phyloP scores from a whole-genome alignment of 148 eudicot species.

The Linanthus parryae region DNA sequence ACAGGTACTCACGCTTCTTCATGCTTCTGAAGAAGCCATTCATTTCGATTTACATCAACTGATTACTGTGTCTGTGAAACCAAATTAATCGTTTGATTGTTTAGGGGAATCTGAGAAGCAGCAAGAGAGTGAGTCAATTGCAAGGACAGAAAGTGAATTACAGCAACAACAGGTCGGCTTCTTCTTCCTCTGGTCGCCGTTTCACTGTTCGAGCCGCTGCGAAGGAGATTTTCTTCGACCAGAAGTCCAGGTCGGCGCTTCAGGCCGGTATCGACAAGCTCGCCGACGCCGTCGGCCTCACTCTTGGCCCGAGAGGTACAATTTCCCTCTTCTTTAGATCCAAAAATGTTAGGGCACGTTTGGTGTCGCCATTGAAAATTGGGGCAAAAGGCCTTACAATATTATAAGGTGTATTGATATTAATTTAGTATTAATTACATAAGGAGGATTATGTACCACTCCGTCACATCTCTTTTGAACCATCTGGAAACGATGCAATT shows the following conservation, averaged over 20 bases:
- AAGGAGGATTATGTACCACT: too few relatives aligned
- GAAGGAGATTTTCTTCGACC: slow-evolving; percentile 85
- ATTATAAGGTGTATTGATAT: too few relatives aligned
- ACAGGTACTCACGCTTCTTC: slow-evolving; percentile 27
- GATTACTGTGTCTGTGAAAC: not conserved
- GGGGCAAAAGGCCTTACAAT: too few relatives aligned
- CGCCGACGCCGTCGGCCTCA: slow-evolving; percentile 83
- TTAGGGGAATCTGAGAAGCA: slow-evolving; percentile 48
- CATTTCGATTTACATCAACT: not conserved
- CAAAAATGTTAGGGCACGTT: too few relatives aligned
- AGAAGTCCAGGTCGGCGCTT: slow-evolving; percentile 68
- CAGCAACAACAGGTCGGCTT: slow-evolving; percentile 7
- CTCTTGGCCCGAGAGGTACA: slow-evolving; percentile 95
- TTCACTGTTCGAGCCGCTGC: slow-evolving; percentile 71
- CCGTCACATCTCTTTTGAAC: too few relatives aligned
- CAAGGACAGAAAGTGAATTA: slow-evolving; percentile 52
- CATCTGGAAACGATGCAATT: too few relatives aligned
- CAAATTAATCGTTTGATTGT: slow-evolving; percentile 5
- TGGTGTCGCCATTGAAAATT: too few relatives aligned
- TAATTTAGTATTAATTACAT: too few relatives aligned
- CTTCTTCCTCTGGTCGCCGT: slow-evolving; percentile 23
- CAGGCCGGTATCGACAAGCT: slow-evolving; percentile 95
- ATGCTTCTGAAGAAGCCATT: too few relatives aligned
- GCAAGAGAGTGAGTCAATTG: slow-evolving; percentile 37
- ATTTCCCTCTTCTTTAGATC: not conserved